A percentile compares a stretch with the other conserved stretches of the same genome.
Evolutionary conservation across 2,329 filamentous ascomycete species (phyloP).

Genomic region (Chaetomium strumarium): DNA sequence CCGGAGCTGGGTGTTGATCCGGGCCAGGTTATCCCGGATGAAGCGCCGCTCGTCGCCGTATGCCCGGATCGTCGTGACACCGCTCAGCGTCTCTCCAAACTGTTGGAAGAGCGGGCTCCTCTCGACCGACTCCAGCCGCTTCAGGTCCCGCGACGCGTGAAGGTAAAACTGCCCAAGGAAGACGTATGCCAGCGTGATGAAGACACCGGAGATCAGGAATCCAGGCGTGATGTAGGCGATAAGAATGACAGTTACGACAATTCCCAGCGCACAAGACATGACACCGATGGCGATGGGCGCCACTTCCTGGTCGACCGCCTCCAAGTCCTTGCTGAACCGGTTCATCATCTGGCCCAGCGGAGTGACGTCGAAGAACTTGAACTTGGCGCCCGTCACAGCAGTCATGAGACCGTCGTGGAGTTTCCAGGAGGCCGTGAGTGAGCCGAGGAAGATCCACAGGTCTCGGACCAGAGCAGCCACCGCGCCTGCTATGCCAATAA

Average conservation of each 20-base stretch:
- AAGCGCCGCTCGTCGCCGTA: conserved; percentile 94
- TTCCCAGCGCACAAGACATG: conserved; percentile 56
- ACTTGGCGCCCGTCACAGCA: conserved; percentile 79
- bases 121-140: conserved; percentile 89
- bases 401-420: conserved; percentile 76
- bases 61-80: conserved; percentile 93
- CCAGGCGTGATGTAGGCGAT: conserved; percentile 86
- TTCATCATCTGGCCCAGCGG: conserved; percentile 97
- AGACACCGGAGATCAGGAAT: conserved; percentile 79
- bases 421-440: conserved; percentile 76
- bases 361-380: conserved; percentile 96
- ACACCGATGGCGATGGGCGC: conserved; percentile 81
- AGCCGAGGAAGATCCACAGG: conserved; percentile 86
- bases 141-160: conserved; percentile 86
- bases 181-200: conserved; percentile 80
- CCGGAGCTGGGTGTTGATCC: conserved; percentile 84
- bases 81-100: conserved; percentile 90
- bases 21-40: conserved; percentile 79
- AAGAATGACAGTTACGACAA: conserved; percentile 79
- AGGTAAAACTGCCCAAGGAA: conserved; percentile 84
- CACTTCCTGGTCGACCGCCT: conserved; percentile 92
- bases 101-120: conserved; percentile 95
- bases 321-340: conserved; percentile 94
- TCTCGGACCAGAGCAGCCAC: conserved; percentile 78
- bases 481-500: conserved; percentile 72